These are phyloP conservation scores for Solanum etuberosum DNA, from an alignment of 257 asterid genomes.

Conservation along the genomic window DNA sequence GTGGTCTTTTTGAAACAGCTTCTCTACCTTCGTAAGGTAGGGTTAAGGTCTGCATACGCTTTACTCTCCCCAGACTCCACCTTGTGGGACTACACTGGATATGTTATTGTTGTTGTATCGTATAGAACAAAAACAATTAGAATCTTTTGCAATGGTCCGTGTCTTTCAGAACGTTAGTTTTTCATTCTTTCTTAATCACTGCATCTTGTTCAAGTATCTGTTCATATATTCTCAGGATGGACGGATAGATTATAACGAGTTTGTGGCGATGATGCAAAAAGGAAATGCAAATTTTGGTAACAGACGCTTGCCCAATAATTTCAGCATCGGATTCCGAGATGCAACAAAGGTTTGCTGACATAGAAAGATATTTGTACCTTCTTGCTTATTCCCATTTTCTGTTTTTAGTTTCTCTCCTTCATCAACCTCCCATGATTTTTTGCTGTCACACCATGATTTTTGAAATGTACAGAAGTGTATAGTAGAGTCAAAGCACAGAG, in stretches of 20 bases:
- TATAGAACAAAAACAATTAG: background rate
- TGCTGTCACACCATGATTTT: background rate
- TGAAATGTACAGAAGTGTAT: background rate
- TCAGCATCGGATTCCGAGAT: constrained; percentile 5
- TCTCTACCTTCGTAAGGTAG: background rate
- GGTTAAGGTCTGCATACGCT: background rate
- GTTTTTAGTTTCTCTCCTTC: background rate
- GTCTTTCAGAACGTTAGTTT: background rate
- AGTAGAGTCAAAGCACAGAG: background rate
- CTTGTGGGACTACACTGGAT: background rate
- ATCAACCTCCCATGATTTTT: background rate
- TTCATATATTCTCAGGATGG: constrained; percentile 15
- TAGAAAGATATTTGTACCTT: background rate
- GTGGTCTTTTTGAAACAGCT: background rate
- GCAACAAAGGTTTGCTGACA: constrained; percentile 7
- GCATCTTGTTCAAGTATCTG: background rate
- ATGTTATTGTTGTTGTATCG: background rate
- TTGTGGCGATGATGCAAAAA: constrained; percentile 22
- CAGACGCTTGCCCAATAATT: background rate
- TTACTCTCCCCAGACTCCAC: background rate
- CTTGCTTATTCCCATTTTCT: background rate
- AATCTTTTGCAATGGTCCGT: background rate
- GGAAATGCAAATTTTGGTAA: constrained; percentile 8
- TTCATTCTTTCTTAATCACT: background rate
- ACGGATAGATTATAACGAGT: constrained; percentile 17